Evolutionary conservation across 2,329 filamentous ascomycete species (phyloP).

Genomic region (Pezicula carpinea): DNA sequence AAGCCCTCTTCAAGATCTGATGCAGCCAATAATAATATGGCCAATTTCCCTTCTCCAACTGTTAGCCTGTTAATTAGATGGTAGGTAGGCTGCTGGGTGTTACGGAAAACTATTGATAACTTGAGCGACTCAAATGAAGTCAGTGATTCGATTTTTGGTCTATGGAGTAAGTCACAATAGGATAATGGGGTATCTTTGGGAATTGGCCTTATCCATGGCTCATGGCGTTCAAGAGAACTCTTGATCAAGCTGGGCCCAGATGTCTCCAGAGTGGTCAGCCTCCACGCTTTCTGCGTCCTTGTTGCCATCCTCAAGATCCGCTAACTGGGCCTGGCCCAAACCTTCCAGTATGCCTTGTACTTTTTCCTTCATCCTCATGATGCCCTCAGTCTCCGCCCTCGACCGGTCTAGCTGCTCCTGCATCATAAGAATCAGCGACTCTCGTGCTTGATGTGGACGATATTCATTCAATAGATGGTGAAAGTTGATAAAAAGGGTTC

Average conservation of each 20-base stretch:
- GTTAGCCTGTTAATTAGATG: too few relatives aligned
- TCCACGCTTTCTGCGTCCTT: slow-evolving; percentile 11
- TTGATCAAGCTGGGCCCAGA: slow-evolving; percentile 40
- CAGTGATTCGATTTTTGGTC: too few relatives aligned
- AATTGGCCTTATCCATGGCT: not conserved
- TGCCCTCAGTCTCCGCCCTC: slow-evolving; percentile 66
- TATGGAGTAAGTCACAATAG: too few relatives aligned
- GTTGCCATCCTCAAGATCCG: slow-evolving; percentile 5
- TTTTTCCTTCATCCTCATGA: slow-evolving; percentile 64
- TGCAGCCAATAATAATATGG: too few relatives aligned
- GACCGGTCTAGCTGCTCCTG: slow-evolving; percentile 74
- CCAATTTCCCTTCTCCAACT: too few relatives aligned
- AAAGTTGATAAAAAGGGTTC: slow-evolving; percentile 82
- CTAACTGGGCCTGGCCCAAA: slow-evolving; percentile 47
- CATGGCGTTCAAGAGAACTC: slow-evolving; percentile 30
- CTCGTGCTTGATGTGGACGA: slow-evolving; percentile 84
- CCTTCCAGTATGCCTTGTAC: slow-evolving; percentile 70
- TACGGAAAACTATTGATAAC: too few relatives aligned
- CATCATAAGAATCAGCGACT: slow-evolving; percentile 83
- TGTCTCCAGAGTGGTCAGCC: slow-evolving; percentile 23
- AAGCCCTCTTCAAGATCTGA: too few relatives aligned
- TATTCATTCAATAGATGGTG: slow-evolving; percentile 94
- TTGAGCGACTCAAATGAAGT: too few relatives aligned
- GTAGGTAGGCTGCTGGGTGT: too few relatives aligned
- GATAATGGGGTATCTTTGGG: too few relatives aligned